Percentiles rank a stretch among this genome's conserved stretches.
phyloP scores from a whole-genome alignment of 2,329 filamentous ascomycete genomes.

The Blastomyces silverae region DNA sequence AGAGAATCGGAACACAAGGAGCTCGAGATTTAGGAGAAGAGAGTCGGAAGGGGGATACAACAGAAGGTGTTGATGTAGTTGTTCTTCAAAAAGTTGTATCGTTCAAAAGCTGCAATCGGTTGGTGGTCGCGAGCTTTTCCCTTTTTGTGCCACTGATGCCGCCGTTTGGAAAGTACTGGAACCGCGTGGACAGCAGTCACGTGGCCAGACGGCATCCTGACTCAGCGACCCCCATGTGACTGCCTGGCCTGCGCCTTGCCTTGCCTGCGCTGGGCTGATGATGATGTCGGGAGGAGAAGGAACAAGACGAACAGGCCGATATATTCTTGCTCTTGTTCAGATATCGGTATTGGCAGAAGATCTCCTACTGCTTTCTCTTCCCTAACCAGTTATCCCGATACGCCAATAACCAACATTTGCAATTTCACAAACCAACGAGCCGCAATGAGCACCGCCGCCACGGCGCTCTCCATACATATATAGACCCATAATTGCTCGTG shows the following conservation, averaged over 20 bases:
- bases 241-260: too few relatives aligned
- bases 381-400: background rate
- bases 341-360: background rate
- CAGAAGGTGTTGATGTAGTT: too few relatives aligned
- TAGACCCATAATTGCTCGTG: background rate
- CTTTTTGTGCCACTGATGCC: conserved; percentile 24
- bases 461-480: background rate
- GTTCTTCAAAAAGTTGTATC: too few relatives aligned
- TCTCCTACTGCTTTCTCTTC: background rate
- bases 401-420: background rate
- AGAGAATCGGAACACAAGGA: background rate
- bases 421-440: background rate
- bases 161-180: conserved; percentile 40
- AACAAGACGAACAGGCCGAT: background rate
- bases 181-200: conserved; percentile 19
- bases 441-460: background rate
- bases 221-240: background rate
- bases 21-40: conserved; percentile 22
- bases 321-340: background rate
- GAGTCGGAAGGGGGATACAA: conserved; percentile 15
- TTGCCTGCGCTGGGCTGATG: too few relatives aligned
- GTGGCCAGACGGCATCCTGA: conserved; percentile 6
- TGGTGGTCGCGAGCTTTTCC: too few relatives aligned
- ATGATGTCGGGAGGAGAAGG: background rate
- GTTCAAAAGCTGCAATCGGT: too few relatives aligned